Base-by-base conservation (phyloP, 768 basidiomycete species). In the Polyporus arcularius region DNA sequence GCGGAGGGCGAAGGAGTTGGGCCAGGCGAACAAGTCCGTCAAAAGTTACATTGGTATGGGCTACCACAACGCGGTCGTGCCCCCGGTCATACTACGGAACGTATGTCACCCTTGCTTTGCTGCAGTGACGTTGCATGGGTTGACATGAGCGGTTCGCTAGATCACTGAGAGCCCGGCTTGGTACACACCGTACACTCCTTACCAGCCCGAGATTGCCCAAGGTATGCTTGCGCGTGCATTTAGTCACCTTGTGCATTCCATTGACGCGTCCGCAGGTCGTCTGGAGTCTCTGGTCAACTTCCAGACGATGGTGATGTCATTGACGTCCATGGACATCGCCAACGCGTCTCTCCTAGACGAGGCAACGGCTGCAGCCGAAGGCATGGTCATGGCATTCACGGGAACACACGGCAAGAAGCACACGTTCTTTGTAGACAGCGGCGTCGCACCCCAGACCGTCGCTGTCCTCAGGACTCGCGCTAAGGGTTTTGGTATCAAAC, bases 31-130 rank as follows among this genome's bases (percentile, higher is more conserved):
- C 75, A 85, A 88, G 75, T 78, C 84, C 5, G 90, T 89, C 74
- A 92, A 89, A 80, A 96, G 88, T 70, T 98, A 94, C 74, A 99
- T 98, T 70, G 97, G 97, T 39, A 94, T 98, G 94, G 96, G 97
- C 9, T 99, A 97, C 75, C 92, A 96, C 71, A 88, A 88, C 65
- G 94, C 95, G 3, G 92, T 96, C 48, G 92, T 96, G 4, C 96
- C 96, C n/a, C 90, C 92, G 8, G 94, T 97, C 52, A 94, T 97
- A 74, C 80, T 96, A 67, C 89, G 96, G 63, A 97, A 96, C 65
- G 93, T 94, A 59, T 53, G 84, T 72, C 31, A 21, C 40, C 38
- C 15, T 32, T 57, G 53, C n/a, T 46, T 46, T 15, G 51, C 38
- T 48, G 26, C 54, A 16, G 52, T 52, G 53, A 63, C 31, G 65